These are phyloP conservation scores for Thelonectria discophora DNA, from an alignment of 2,329 filamentous ascomycete genomes.

Conservation along the genomic window DNA sequence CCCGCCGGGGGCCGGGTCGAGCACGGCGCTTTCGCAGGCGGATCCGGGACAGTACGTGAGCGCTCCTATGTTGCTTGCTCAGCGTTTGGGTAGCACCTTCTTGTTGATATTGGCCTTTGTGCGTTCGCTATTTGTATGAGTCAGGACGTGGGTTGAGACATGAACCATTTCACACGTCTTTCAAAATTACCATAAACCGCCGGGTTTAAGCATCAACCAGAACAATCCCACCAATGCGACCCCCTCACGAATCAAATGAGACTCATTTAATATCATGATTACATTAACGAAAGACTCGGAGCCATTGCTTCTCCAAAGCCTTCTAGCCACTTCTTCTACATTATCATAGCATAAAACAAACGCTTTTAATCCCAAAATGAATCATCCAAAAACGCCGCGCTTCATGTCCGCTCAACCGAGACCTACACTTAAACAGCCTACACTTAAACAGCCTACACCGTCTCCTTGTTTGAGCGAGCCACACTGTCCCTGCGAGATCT, in stretches of 20 bases:
- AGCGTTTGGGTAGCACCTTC: not conserved
- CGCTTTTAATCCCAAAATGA: not conserved
- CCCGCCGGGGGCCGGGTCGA: not conserved
- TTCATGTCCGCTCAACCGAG: too few relatives aligned
- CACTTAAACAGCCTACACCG: constrained; percentile 19
- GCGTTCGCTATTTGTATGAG: not conserved
- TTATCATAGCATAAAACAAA: not conserved
- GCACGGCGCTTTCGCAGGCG: constrained; percentile 3
- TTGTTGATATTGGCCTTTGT: not conserved
- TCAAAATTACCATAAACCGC: too few relatives aligned
- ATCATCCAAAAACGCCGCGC: not conserved
- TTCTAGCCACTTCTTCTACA: not conserved
- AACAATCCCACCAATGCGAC: too few relatives aligned
- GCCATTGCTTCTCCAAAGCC: not conserved
- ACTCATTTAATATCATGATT: not conserved
- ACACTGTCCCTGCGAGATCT: constrained; percentile 36
- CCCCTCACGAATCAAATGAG: too few relatives aligned
- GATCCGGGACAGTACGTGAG: not conserved
- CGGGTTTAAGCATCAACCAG: too few relatives aligned
- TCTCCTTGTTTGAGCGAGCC: constrained; percentile 30
- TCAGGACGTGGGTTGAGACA: too few relatives aligned
- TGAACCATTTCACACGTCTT: too few relatives aligned
- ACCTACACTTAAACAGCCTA: not conserved
- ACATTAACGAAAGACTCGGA: not conserved
- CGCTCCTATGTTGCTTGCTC: not conserved